Evolutionary conservation across 176 grass and related monocot genomes (phyloP), one percentile per base, ranked within the genome.

Genomic region (Paspalum vaginatum): DNA sequence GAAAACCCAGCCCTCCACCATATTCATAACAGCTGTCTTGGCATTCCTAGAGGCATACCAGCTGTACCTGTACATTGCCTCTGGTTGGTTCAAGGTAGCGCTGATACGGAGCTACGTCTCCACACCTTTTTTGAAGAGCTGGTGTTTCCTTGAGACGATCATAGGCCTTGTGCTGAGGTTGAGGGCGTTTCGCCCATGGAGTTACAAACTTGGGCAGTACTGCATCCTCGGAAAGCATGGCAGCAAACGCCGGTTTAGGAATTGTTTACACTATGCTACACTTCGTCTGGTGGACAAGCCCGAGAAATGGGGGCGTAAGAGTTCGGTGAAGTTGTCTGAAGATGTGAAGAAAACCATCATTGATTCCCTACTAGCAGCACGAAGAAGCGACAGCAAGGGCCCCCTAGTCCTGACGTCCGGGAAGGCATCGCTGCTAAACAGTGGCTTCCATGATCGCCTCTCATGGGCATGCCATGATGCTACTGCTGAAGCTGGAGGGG

Each of bases 161-260:
- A 38, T 52, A 0, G 15, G 48, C 2, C 8, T 53, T n/a, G 13
- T 52, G 2, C 1, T 55, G 27, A 38, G 26, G 0, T n/a, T 38
- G 3, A 40, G 40, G 50, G 16, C 17, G 0, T 37, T n/a, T 18
- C 16, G 10, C 0, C 0, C 49, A 1, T 73, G 70, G 70, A 37
- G 40, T 4, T 0, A 39, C 0, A 73, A 38, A 32, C 70, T 73
- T 25, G 72, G 72, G n/a, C 54, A 75, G 39, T 60, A 75, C n/a
- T 44, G 20, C 8, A 11, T 75, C 6, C 72, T 75, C 39, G 7
- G 24, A 0, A 4, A 25, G 4, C 1, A 10, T 15, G 8, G 46
- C 24, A 0, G 20, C 9, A n/a, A 18, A n/a, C 2, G 6, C 0
- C 0, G 18, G 0, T 7, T 0, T 9, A 9, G 53, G 0, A 55